Evolutionary conservation across 1,284 basidiomycete genomes (phyloP).

Genomic region (Kalmanozyma brasiliensis): DNA sequence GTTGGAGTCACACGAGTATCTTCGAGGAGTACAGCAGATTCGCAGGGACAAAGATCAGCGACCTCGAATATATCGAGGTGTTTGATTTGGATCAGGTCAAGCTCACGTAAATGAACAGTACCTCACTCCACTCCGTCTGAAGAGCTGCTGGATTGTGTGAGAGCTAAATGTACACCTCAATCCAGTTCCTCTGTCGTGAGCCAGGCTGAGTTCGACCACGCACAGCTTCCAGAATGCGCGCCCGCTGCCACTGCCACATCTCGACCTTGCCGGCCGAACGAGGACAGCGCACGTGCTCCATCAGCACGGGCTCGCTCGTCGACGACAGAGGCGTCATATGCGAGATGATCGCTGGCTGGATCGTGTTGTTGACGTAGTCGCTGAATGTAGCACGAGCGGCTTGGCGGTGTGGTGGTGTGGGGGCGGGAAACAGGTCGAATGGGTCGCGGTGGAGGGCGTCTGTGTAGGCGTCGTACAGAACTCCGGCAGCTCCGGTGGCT

Average conservation of each 20-base stretch:
- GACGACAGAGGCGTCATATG: slow-evolving; percentile 1
- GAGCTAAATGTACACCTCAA: slow-evolving; percentile 40
- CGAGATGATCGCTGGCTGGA: slow-evolving; percentile 23
- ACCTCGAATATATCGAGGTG: slow-evolving; percentile 64
- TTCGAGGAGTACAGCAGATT: slow-evolving; percentile 66
- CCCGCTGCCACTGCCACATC: slow-evolving; percentile 40
- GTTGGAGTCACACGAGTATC: slow-evolving; percentile 65
- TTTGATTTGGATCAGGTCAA: slow-evolving; percentile 51
- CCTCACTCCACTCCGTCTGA: too few relatives aligned
- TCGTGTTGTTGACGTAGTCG: slow-evolving; percentile 14
- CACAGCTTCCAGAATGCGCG: slow-evolving; percentile 31
- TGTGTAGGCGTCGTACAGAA: background rate
- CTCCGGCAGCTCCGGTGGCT: too few relatives aligned
- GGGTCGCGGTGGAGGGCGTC: slow-evolving; percentile 8
- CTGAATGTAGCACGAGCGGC: slow-evolving; percentile 3
- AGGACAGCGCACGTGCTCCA: slow-evolving; percentile 24
- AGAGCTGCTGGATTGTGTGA: background rate
- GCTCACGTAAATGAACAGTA: too few relatives aligned
- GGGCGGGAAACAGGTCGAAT: slow-evolving; percentile 13
- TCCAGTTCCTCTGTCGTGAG: slow-evolving; percentile 17
- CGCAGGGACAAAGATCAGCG: slow-evolving; percentile 61
- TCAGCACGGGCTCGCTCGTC: slow-evolving; percentile 1
- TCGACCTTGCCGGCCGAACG: slow-evolving; percentile 14
- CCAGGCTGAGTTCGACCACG: slow-evolving; percentile 11
- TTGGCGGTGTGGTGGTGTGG: background rate